Evolutionary conservation across 2,329 filamentous ascomycete species (phyloP).

Genomic region (Coniochaeta pulveracea): DNA sequence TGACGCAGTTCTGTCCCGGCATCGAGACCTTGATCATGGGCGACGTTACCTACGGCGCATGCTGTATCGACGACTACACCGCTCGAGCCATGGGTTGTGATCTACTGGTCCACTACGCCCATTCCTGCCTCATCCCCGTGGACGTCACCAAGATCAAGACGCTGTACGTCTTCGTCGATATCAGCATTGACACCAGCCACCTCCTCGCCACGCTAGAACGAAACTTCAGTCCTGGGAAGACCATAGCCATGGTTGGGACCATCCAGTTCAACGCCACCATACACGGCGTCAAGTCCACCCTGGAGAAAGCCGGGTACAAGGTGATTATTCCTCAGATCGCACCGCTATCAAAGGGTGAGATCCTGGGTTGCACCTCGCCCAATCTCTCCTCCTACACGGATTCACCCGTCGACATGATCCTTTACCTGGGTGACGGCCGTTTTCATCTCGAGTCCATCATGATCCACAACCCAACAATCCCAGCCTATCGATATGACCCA

Average conservation of each 20-base stretch:
- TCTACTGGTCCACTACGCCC: slow-evolving; percentile 89
- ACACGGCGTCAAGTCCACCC: slow-evolving; percentile 66
- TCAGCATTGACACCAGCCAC: slow-evolving; percentile 86
- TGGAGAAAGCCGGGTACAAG: slow-evolving; percentile 76
- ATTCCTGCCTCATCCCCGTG: slow-evolving; percentile 91
- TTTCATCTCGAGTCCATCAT: slow-evolving; percentile 98
- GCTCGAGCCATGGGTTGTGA: slow-evolving; percentile 90
- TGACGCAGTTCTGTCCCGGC: slow-evolving; percentile 86
- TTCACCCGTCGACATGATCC: slow-evolving; percentile 55
- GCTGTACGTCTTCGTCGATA: slow-evolving; percentile 96
- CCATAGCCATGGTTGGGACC: slow-evolving; percentile 85
- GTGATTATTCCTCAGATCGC: slow-evolving; percentile 86
- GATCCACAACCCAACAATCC: slow-evolving; percentile 90
- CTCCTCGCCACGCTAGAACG: slow-evolving; percentile 76
- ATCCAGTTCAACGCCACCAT: slow-evolving; percentile 99
- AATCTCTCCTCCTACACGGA: slow-evolving; percentile 18
- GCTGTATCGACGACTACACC: slow-evolving; percentile 98
- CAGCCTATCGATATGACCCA: slow-evolving; percentile 93
- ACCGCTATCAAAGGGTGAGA: slow-evolving; percentile 88
- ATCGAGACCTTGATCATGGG: slow-evolving; percentile 96
- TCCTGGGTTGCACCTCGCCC: slow-evolving; percentile 93
- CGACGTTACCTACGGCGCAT: slow-evolving; percentile 96
- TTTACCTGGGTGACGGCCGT: slow-evolving; percentile 85
- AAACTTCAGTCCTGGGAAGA: slow-evolving; percentile 78
- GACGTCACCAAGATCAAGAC: slow-evolving; percentile 96